Conservation (phyloP, 176 grass and related monocot genomes). For the Hordeum marinum region DNA sequence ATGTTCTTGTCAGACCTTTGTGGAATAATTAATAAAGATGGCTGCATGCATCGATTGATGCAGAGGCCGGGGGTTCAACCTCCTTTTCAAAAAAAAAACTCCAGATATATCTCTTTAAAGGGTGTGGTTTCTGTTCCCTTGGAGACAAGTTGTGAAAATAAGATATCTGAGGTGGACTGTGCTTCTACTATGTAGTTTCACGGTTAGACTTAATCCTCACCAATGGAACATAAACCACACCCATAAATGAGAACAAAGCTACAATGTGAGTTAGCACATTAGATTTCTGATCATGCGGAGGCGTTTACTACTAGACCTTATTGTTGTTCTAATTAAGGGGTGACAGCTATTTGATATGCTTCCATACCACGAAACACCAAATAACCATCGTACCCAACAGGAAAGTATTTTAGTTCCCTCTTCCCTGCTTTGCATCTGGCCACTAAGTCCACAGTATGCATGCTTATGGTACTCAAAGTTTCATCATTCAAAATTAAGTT, state of each 20-base stretch:
- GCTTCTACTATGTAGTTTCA: neutral
- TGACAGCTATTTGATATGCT: neutral
- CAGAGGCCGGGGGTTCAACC: too few relatives aligned
- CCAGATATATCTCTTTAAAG: neutral
- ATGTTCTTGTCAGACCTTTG: too few relatives aligned
- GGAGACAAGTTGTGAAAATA: neutral
- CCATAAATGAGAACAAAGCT: neutral
- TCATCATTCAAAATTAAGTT: neutral
- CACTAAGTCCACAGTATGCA: neutral
- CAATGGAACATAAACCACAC: neutral
- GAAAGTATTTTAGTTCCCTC: neutral
- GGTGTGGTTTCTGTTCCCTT: neutral
- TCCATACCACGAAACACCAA: neutral
- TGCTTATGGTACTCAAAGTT: neutral
- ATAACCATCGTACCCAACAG: conserved; percentile 7
- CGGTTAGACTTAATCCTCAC: neutral
- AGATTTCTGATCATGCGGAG: neutral
- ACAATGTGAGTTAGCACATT: neutral
- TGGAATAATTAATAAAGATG: too few relatives aligned
- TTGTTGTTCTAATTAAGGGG: neutral
- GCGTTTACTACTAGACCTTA: neutral
- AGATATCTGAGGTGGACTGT: neutral
- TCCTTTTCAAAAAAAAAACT: too few relatives aligned
- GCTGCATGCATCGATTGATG: too few relatives aligned
- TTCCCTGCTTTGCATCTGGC: neutral